A percentile compares a stretch with the other conserved stretches of the same genome.
These are phyloP conservation scores for Gracilaria vermiculophylla DNA, from an alignment of 23 red algal genomes.

Conservation along the genomic window DNA sequence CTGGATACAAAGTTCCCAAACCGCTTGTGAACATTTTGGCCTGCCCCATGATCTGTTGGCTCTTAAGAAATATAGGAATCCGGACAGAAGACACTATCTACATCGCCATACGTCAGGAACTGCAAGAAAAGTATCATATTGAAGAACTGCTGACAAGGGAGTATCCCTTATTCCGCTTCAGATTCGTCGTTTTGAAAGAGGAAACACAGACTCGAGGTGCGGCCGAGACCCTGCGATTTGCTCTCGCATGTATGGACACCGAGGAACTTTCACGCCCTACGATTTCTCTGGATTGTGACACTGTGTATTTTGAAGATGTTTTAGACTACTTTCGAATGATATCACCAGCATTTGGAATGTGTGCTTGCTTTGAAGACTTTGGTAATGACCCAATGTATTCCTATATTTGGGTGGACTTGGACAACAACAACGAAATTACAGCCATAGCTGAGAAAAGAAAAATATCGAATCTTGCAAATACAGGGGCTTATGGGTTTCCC, in stretches of 20 bases:
- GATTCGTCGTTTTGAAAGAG: not conserved
- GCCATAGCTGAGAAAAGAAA: conserved; percentile 37
- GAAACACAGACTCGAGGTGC: conserved; percentile 36
- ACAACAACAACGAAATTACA: not conserved
- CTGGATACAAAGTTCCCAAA: conserved; percentile 31
- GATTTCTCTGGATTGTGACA: conserved; percentile 63
- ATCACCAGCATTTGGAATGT: not conserved
- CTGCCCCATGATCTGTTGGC: conserved; percentile 33
- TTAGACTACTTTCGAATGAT: conserved; percentile 11
- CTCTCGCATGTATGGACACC: conserved; percentile 4
- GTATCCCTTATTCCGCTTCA: not conserved
- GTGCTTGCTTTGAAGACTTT: conserved; percentile 41
- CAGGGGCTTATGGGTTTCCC: conserved; percentile 52
- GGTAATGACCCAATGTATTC: conserved; percentile 36
- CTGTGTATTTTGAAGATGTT: conserved; percentile 51
- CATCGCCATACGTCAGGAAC: conserved; percentile 24
- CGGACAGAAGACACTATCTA: conserved; percentile 20
- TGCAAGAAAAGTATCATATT: conserved; percentile 26
- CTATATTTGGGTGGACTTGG: conserved; percentile 26
- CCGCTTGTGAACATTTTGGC: conserved; percentile 33
- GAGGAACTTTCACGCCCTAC: conserved; percentile 13
- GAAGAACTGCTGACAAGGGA: not conserved
- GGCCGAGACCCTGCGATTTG: conserved; percentile 28
- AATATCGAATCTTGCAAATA: conserved; percentile 50
- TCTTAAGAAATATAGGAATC: conserved; percentile 23